Evolutionary conservation across 2,329 filamentous ascomycete species (phyloP), one percentile per base, ranked within the genome.

Genomic region (Dactylellina sp.): DNA sequence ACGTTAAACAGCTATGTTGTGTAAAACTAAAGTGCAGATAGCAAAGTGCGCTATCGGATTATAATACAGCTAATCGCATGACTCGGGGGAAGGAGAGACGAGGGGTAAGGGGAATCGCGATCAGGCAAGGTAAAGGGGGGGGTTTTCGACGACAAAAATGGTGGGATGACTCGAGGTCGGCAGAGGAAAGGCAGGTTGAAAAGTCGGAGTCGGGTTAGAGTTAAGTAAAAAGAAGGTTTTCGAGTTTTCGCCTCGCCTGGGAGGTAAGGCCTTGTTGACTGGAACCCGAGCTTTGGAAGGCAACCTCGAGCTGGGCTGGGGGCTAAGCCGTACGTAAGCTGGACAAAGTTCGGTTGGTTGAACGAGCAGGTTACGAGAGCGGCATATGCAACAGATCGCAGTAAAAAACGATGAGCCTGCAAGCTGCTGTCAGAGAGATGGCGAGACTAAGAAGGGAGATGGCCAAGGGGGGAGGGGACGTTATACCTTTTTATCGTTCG

Each of bases 241-340:
- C 52, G 44, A 64, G 37, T 71, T 59, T 71, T 71, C 66, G 66
- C 66, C 66, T 71, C 44, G 66, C 59, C 59, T 57, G 66, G 52
- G 20, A 37, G 44, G 25, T 37, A 35, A 42, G 49, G 37, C n/a
- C n/a, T n/a, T n/a, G n/a, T n/a, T n/a, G n/a, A n/a, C n/a, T n/a
- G n/a, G n/a, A n/a, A n/a, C n/a, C n/a, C n/a, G n/a, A 56, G 39
- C 62, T 53, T 60, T 68, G 63, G 63, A 40, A 47, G 63, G 63
- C 63, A 60, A 50, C 61, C 61, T 44, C 42, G 32, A 50, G 22
- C 44, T 56, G 24, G 60, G 24, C 24, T 44, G 60, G 39, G 12
- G 28, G 60, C 32, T n/a, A 20, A 16, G 47, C 46, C 22, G 24
- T 55, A 25, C 40, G 24, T 37, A 40, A 40, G 32, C 12, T 39